These are phyloP conservation scores for Didymella glomerata DNA, from an alignment of 2,329 filamentous ascomycete genomes.

Conservation along the genomic window DNA sequence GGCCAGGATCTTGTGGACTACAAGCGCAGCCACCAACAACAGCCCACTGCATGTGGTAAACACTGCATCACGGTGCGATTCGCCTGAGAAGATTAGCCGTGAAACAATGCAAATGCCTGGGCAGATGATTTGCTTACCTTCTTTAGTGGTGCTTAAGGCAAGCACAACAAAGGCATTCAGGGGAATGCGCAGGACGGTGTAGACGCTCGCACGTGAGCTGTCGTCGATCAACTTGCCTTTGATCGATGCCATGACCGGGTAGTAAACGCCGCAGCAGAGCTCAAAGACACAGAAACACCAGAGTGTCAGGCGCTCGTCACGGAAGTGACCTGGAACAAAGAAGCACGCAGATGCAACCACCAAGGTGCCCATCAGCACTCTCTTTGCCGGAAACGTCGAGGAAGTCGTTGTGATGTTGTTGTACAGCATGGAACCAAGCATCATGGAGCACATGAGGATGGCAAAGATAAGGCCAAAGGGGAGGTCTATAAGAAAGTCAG, in stretches of 20 bases:
- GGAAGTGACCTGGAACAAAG: conserved; percentile 51
- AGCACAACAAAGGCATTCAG: conserved; percentile 58
- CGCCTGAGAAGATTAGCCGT: conserved; percentile 32
- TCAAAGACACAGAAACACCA: conserved; percentile 68
- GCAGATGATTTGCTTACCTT: conserved; percentile 32
- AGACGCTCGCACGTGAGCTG: conserved; percentile 62
- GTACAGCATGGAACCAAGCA: conserved; percentile 66
- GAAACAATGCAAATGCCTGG: background rate
- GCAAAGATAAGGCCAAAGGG: conserved; percentile 64
- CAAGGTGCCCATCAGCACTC: conserved; percentile 41
- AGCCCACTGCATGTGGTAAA: conserved; percentile 44
- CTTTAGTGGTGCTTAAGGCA: conserved; percentile 44
- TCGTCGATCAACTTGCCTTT: conserved; percentile 66
- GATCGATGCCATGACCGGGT: conserved; percentile 63
- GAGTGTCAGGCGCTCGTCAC: conserved; percentile 59
- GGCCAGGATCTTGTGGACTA: conserved; percentile 37
- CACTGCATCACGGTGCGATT: conserved; percentile 42
- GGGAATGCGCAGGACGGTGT: conserved; percentile 66
- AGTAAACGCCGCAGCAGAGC: conserved; percentile 66
- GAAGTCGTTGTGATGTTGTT: conserved; percentile 46
- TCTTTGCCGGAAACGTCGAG: conserved; percentile 34
- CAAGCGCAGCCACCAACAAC: conserved; percentile 38
- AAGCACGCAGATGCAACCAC: conserved; percentile 41
- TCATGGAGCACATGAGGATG: conserved; percentile 67
- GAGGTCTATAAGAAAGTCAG: conserved; percentile 35